Evolutionary conservation across 441 rosid species (phyloP), one percentile per base, ranked within the genome.

Genomic region (Eruca vesicaria): DNA sequence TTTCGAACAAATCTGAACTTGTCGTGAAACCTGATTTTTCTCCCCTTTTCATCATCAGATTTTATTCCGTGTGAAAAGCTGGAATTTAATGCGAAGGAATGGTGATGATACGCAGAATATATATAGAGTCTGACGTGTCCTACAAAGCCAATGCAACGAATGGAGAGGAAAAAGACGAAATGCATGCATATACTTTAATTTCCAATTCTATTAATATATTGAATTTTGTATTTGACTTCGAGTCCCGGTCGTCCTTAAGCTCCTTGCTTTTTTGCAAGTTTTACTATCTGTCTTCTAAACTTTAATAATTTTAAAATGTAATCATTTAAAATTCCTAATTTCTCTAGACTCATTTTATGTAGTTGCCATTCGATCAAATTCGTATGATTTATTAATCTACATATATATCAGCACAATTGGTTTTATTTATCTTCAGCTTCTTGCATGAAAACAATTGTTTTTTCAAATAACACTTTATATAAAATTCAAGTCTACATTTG

Each of bases 161-260:
- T 72, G 9, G n/a, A 2, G 66, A 79, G 20, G 45, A 78, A 66
- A 63, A 78, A 60, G 69, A 67, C 75, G 75, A 65, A 70, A 70
- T 45, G 75, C 71, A 57, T 76, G 76, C 75, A 70, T 21, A 63
- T 45, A 69, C 8, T 69, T 38, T 48, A 48, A 16, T 16, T 48
- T 48, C 18, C 55, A 48, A 48, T 48, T 57, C 62, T 28, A 28
- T 26, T 57, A 14, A 12, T 26, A 14, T 57, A 62, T 53, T 62
- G 20, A 63, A 7, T 69, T 50, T 63, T 63, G 59, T 63, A 10
- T 11, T 55, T 69, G 75, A 56, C 61, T 69, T 63, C 52, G 41
- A 21, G 55, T 26, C 33, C 33, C 10, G 14, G 52, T 76, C 71
- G 31, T 69, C 70, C 45, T 58, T n/a, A 21, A 59, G 5, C 73